Base-by-base conservation (phyloP, 2,329 filamentous ascomycete genomes). In the Diaporthe australafricana region DNA sequence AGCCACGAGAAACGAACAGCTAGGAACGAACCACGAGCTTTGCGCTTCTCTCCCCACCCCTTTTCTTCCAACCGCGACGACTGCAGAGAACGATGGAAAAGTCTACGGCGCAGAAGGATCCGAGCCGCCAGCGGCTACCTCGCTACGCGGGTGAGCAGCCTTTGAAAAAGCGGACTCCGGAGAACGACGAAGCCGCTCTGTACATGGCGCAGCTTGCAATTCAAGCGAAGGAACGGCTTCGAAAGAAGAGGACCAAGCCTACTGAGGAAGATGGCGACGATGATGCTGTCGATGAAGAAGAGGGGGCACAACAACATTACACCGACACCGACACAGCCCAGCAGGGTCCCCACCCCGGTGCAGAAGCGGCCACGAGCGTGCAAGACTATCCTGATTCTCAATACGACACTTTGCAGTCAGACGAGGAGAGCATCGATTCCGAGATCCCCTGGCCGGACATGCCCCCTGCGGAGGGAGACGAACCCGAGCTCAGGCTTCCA, bases 361-460 rank as follows among this genome's bases (percentile, higher is more conserved):
- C n/a, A n/a, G n/a, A n/a, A 52, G 16, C 48, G 14, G 27, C 8
- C 1, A 11, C 14, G 1, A 30, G 6, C 16, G 5, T 5, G 2
- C n/a, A 1, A 0, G 17, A 1, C 5, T 4, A 6, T 30, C 22
- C 11, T 9, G 38, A 22, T 1, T 1, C 22, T n/a, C 16, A 11
- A 22, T 14, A 60, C 25, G 22, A 45, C 0, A 1, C 22, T 30
- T 30, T 38, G 1, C 14, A 60, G 8, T 8, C 56, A 1, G 17
- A 20, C 0, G 22, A 60, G 1, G 55, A 27, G 14, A 12, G 16
- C 38, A 12, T 16, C 1, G 38, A 20, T 3, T 42, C 22, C 8
- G 7, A 22, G 1, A 27, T 60, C 20, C 16, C 35, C 3, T 45
- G 38, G 38, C 56, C 56, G 6, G 56, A 42, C 0, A 5, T n/a